A percentile compares a stretch with the other conserved stretches of the same genome.
Evolutionary conservation across 2,329 filamentous ascomycete species (phyloP).

Genomic region (Neonectria coccinea): DNA sequence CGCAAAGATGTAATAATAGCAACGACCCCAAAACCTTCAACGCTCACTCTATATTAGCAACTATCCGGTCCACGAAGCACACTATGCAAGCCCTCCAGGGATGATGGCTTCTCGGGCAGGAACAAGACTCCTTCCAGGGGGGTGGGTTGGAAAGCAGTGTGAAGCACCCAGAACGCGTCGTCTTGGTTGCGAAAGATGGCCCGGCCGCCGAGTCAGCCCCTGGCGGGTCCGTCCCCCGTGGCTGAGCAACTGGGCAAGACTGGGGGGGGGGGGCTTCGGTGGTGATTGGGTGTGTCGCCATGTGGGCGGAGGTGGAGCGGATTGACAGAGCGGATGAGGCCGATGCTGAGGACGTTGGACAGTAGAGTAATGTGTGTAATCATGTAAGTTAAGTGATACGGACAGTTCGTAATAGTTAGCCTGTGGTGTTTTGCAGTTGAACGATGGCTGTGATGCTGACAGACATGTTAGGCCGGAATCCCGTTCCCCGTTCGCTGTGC

Average conservation of each 20-base stretch:
- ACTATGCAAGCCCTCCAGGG: not conserved
- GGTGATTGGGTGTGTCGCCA: slow-evolving; percentile 4
- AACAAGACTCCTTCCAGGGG: not conserved
- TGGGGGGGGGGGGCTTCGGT: not conserved
- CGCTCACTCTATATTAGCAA: too few relatives aligned
- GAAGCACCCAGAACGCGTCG: not conserved
- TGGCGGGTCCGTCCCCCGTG: slow-evolving; percentile 14
- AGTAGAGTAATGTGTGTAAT: too few relatives aligned
- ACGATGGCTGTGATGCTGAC: not conserved
- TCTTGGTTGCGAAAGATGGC: not conserved
- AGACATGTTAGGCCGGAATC: slow-evolving; percentile 5
- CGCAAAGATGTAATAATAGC: slow-evolving; percentile 1
- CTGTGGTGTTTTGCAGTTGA: not conserved
- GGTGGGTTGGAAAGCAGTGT: not conserved
- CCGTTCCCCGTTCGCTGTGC: slow-evolving; percentile 27
- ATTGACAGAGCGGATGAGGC: slow-evolving; percentile 1
- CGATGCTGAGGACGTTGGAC: not conserved
- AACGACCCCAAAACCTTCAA: not conserved
- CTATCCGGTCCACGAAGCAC: not conserved
- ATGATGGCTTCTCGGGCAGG: not conserved
- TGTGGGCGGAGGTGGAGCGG: slow-evolving; percentile 10
- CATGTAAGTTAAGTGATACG: too few relatives aligned
- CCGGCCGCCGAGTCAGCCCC: not conserved
- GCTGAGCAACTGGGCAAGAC: slow-evolving; percentile 23
- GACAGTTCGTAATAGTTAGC: too few relatives aligned